Conservation (phyloP, 495 filamentous ascomycete genomes). For the Penicillium silybi region DNA sequence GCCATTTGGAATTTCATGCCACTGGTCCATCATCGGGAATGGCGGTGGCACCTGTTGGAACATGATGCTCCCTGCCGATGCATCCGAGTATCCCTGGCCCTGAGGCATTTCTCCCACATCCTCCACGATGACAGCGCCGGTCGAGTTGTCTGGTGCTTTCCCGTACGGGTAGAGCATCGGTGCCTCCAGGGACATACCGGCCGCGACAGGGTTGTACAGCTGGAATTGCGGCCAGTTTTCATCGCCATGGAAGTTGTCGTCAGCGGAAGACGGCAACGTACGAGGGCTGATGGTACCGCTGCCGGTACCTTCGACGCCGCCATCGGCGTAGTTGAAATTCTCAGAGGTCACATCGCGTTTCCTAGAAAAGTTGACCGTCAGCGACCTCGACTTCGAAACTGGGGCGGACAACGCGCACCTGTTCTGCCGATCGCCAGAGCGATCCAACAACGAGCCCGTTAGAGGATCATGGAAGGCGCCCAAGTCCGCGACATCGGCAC, state of each 20-base stretch:
- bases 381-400: neutral
- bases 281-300: constrained; percentile 42
- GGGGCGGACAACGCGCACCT: constrained; percentile 21
- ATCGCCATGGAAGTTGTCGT: constrained; percentile 43
- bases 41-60: constrained; percentile 35
- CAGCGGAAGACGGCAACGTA: constrained; percentile 41
- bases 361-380: constrained; percentile 19
- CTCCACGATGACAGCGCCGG: constrained; percentile 39
- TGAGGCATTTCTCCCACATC: constrained; percentile 36
- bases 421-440: constrained; percentile 20
- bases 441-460: constrained; percentile 24
- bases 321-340: constrained; percentile 31
- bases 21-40: constrained; percentile 33
- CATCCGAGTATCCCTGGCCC: constrained; percentile 32
- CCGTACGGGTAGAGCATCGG: constrained; percentile 37
- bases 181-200: constrained; percentile 35
- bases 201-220: constrained; percentile 34
- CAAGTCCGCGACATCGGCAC: constrained; percentile 37
- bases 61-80: constrained; percentile 29
- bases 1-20: constrained; percentile 23
- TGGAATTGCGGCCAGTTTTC: constrained; percentile 43
- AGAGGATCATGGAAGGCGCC: constrained; percentile 31
- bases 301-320: constrained; percentile 30
- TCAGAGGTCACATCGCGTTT: constrained; percentile 32
- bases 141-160: constrained; percentile 27